These are phyloP conservation scores for Phialocephala sp. DNA, from an alignment of 2,329 filamentous ascomycete genomes.

Conservation along the genomic window DNA sequence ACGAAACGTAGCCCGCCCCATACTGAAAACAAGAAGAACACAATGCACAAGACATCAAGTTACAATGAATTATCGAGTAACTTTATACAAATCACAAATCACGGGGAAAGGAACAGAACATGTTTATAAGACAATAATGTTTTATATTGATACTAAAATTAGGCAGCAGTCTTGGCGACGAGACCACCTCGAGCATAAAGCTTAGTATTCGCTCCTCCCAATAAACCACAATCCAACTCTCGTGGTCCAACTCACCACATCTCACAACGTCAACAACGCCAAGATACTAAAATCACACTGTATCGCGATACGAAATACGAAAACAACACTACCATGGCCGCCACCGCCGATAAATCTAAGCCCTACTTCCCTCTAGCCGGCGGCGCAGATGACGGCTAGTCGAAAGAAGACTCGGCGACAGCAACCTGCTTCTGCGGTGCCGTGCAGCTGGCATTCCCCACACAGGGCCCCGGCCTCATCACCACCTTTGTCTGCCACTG, in stretches of 20 bases:
- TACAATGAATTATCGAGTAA: too few species aligned
- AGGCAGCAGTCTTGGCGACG: too few species aligned
- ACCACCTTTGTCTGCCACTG: slow-evolving; percentile 65
- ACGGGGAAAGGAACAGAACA: too few species aligned
- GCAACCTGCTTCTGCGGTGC: slow-evolving; percentile 63
- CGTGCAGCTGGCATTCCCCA: slow-evolving; percentile 59
- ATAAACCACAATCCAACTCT: neutral
- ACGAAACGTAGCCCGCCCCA: too few species aligned
- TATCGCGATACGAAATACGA: neutral
- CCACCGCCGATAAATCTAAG: slow-evolving; percentile 37
- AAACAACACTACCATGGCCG: slow-evolving; percentile 8
- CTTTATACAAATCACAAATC: too few species aligned
- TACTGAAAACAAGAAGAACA: too few species aligned
- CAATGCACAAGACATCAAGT: too few species aligned
- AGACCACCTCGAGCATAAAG: neutral
- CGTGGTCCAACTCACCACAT: neutral
- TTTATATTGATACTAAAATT: too few species aligned
- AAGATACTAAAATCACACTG: neutral
- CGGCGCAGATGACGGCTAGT: slow-evolving; percentile 50
- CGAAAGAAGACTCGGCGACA: slow-evolving; percentile 54
- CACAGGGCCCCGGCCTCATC: slow-evolving; percentile 51
- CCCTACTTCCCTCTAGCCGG: slow-evolving; percentile 48
- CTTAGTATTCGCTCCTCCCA: neutral
- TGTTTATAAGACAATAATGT: too few species aligned
- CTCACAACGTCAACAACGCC: neutral